Evolutionary conservation across 2,329 filamentous ascomycete genomes (phyloP).

Genomic region (Penicillium sp.): DNA sequence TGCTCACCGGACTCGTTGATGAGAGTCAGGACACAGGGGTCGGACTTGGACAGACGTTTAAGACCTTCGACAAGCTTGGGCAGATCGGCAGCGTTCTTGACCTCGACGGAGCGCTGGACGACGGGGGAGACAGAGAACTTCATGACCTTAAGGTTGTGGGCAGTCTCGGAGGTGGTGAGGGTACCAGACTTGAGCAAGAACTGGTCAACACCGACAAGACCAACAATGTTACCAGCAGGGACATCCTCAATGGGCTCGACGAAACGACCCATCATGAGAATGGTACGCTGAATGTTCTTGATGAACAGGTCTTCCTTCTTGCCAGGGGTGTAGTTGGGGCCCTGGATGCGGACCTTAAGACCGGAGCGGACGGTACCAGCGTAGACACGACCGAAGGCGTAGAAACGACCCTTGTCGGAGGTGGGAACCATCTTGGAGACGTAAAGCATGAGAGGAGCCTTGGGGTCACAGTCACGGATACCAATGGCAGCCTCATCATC

Average conservation of each 20-base stretch:
- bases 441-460: constrained; percentile 99
- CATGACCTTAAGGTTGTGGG: constrained; percentile 99
- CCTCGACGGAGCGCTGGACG: constrained; percentile 97
- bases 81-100: constrained; percentile 99
- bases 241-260: constrained; percentile 99
- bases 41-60: constrained; percentile 99
- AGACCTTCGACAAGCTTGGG: constrained; percentile 99
- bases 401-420: constrained; percentile 99
- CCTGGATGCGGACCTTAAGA: constrained; percentile 99
- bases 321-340: constrained; percentile 96
- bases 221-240: constrained; percentile 99
- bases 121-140: constrained; percentile 99
- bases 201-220: constrained; percentile 99
- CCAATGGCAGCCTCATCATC: constrained; percentile 93
- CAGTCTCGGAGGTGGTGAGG: constrained; percentile 93
- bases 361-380: constrained; percentile 96
- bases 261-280: constrained; percentile 99
- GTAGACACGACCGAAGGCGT: constrained; percentile 99
- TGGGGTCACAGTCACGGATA: constrained; percentile 98
- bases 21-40: constrained; percentile 93
- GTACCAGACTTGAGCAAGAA: constrained; percentile 99
- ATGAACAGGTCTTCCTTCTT: constrained; percentile 99
- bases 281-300: constrained; percentile 99
- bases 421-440: constrained; percentile 99
- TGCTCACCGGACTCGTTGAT: constrained; percentile 96